phyloP scores from a whole-genome alignment of 495 filamentous ascomycete genomes.

The Annulohypoxylon bovei region DNA sequence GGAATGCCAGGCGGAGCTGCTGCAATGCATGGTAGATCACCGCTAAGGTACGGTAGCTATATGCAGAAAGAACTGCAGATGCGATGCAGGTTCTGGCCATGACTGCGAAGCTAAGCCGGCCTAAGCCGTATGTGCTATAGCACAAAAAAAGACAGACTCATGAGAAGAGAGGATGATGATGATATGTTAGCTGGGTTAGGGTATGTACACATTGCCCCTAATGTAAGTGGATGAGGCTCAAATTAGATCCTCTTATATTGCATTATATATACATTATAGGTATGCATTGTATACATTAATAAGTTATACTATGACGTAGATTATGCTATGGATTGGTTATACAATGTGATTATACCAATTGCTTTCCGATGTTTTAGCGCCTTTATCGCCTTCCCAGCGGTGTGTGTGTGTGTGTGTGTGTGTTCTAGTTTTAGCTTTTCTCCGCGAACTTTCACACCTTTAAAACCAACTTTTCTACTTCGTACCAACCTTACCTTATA shows the following conservation, averaged over 20 bases:
- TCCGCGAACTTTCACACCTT: not conserved
- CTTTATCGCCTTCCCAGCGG: not conserved
- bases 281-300: not conserved
- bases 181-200: not conserved
- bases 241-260: not conserved
- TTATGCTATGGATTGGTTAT: not conserved
- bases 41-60: not conserved
- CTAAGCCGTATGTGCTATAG: conserved; percentile 17
- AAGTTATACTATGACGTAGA: not conserved
- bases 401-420: not conserved
- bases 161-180: not conserved
- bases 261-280: not conserved
- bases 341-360: not conserved
- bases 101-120: not conserved
- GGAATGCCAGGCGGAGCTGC: conserved; percentile 20
- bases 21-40: conserved; percentile 42
- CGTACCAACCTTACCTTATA: too few species aligned
- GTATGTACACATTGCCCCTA: not conserved
- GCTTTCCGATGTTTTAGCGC: conserved; percentile 8
- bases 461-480: too few species aligned
- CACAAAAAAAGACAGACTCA: not conserved
- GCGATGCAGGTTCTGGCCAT: conserved; percentile 21
- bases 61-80: conserved; percentile 31
- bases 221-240: conserved; percentile 2
- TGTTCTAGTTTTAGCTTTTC: not conserved